These are phyloP conservation scores for Samsoniella hepiali DNA, from an alignment of 2,329 filamentous ascomycete genomes.

Conservation along the genomic window DNA sequence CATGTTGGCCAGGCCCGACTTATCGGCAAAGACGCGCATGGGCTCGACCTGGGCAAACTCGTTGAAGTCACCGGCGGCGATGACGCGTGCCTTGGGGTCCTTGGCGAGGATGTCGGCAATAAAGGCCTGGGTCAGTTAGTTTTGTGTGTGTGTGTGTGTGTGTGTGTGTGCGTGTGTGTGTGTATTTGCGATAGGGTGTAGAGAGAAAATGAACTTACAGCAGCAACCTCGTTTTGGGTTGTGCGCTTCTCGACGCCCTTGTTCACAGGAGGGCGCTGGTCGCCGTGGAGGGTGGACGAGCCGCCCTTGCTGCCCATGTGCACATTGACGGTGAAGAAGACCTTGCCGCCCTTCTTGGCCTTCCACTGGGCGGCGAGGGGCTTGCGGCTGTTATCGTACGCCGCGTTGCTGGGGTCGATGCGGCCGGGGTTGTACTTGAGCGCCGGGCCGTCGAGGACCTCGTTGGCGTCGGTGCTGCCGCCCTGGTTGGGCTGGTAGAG, in stretches of 20 bases:
- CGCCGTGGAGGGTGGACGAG: slow-evolving; percentile 60
- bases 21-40: slow-evolving; percentile 49
- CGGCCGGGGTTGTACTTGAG: slow-evolving; percentile 67
- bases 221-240: slow-evolving; percentile 57
- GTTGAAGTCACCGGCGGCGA: slow-evolving; percentile 68
- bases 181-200: too few species aligned
- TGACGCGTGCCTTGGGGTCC: slow-evolving; percentile 54
- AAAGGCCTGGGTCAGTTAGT: slow-evolving; percentile 42
- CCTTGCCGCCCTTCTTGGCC: slow-evolving; percentile 47
- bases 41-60: slow-evolving; percentile 65
- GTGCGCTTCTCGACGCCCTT: slow-evolving; percentile 53
- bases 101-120: slow-evolving; percentile 54
- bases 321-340: slow-evolving; percentile 69
- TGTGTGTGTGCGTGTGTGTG: too few species aligned
- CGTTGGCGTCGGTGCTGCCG: slow-evolving; percentile 49
- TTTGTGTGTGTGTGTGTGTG: background rate
- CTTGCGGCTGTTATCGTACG: slow-evolving; percentile 62
- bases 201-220: slow-evolving; percentile 36
- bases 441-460: slow-evolving; percentile 52
- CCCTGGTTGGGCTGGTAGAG: slow-evolving; percentile 60
- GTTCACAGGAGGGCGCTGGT: slow-evolving; percentile 55
- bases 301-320: slow-evolving; percentile 67
- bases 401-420: slow-evolving; percentile 59
- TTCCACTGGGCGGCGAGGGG: slow-evolving; percentile 66
- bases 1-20: slow-evolving; percentile 57